A percentile compares a stretch with the other conserved stretches of the same genome.
These are phyloP conservation scores for Saussurea involucrata DNA, from an alignment of 129 eudicot genomes.

Conservation along the genomic window DNA sequence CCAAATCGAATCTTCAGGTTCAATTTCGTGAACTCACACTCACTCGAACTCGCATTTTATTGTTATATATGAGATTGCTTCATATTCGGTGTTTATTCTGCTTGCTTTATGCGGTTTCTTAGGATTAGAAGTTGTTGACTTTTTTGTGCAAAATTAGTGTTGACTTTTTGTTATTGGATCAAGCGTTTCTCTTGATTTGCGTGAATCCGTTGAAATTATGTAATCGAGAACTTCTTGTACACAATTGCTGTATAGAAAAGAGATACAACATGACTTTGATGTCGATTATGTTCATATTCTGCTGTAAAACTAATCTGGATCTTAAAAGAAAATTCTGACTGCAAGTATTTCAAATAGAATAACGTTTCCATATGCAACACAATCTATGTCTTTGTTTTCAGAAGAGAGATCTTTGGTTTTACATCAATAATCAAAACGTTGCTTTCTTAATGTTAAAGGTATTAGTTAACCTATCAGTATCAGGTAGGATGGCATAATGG, in stretches of 20 bases:
- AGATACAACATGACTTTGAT: constrained; percentile 1
- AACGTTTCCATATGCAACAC: background rate
- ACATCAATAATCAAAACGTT: background rate
- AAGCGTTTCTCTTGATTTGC: constrained; percentile 17
- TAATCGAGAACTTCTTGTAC: background rate
- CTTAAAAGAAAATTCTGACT: background rate
- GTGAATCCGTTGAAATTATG: constrained; percentile 3
- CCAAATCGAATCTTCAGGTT: constrained; percentile 61
- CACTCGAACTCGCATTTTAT: background rate
- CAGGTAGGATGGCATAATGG: background rate
- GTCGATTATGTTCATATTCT: background rate
- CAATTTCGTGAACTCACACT: background rate
- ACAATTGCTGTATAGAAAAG: background rate
- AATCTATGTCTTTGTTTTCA: background rate
- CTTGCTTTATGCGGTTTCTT: constrained; percentile 3
- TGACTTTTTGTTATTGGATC: constrained; percentile 15
- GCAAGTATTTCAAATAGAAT: background rate
- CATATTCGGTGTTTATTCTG: background rate
- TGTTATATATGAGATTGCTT: background rate
- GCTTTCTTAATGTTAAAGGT: background rate
- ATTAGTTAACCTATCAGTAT: background rate
- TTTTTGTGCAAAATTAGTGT: background rate
- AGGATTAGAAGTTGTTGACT: constrained; percentile 14
- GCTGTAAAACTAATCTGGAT: constrained; percentile 10
- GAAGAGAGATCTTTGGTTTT: background rate